Evolutionary conservation across 495 filamentous ascomycete species (phyloP), one percentile per base, ranked within the genome.

Genomic region (Penicillium paxilli): DNA sequence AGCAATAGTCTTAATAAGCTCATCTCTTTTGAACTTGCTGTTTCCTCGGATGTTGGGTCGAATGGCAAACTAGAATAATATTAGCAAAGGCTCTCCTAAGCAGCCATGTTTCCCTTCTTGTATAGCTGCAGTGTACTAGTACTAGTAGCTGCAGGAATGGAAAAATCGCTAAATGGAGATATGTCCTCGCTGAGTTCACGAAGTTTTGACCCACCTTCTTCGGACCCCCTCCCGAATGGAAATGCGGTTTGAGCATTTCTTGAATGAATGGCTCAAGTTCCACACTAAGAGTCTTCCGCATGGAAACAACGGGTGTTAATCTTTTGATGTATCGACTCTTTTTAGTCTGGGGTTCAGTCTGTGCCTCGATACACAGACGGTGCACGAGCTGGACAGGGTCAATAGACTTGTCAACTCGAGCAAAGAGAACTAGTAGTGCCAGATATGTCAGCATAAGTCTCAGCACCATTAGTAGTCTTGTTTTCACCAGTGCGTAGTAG

Each of bases 21-120:
- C 64, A 52, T 91, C 85, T 40, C 94, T 78, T 56, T 82, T 88
- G 53, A 97, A 79, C 11, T 79, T 81, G 42, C 79, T 84, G 62
- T 96, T 88, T 64, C 91, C 88, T 50, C 95, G 84, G 38, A 92
- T 80, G 4, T 82, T 87, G 30, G 91, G 88, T 7, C 92, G 88
- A 54, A 99, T 97, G 19, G 94, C 94, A 63, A 91, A 98, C 90
- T 96, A 62, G 5, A 28, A 47, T 24, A 11, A 26, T 9, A 38
- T 60, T 19, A 64, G 55, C 58, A 51, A 40, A 40, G 23, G 35
- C 4, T 23, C 19, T 32, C 1, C 8, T 20, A 22, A 21, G 42
- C 44, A 41, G 44, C 17, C 37, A 42, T 44, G 28, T n/a, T 47
- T 14, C 40, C 35, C 37, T 33, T 38, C 38, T 28, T 45, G 33